These are phyloP conservation scores for Albifimbria verrucaria DNA, from an alignment of 2,329 filamentous ascomycete species.

Conservation along the genomic window DNA sequence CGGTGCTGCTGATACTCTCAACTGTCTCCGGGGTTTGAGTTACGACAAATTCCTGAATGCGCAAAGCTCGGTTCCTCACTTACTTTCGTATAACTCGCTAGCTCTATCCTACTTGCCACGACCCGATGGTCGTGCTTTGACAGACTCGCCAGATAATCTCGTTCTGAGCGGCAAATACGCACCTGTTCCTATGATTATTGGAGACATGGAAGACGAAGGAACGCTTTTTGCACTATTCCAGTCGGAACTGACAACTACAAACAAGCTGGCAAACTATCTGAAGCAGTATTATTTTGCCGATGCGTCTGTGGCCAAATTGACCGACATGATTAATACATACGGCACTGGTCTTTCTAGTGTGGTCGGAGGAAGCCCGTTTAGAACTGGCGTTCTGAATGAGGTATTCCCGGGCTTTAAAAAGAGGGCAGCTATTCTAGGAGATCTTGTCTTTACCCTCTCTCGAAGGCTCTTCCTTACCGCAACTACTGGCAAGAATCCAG, in stretches of 20 bases:
- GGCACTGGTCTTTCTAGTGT: slow-evolving; percentile 43
- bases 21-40: slow-evolving; percentile 52
- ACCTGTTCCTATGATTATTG: slow-evolving; percentile 59
- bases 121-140: slow-evolving; percentile 53
- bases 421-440: slow-evolving; percentile 60
- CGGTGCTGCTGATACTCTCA: slow-evolving; percentile 42
- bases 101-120: slow-evolving; percentile 60
- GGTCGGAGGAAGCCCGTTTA: slow-evolving; percentile 57
- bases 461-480: slow-evolving; percentile 41
- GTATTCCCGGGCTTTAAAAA: slow-evolving; percentile 65
- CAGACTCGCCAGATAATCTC: slow-evolving; percentile 50
- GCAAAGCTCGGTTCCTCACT: slow-evolving; percentile 53
- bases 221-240: slow-evolving; percentile 61
- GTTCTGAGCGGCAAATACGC: slow-evolving; percentile 47
- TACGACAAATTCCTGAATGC: slow-evolving; percentile 52
- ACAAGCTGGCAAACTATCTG: slow-evolving; percentile 52
- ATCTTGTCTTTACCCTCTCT: slow-evolving; percentile 50
- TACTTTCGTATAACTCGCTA: slow-evolving; percentile 55
- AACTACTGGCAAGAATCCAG: slow-evolving; percentile 34
- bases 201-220: slow-evolving; percentile 64
- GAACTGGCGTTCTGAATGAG: slow-evolving; percentile 54
- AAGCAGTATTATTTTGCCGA: slow-evolving; percentile 45
- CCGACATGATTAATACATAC: slow-evolving; percentile 51
- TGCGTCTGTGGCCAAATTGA: slow-evolving; percentile 35
- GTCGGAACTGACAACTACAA: slow-evolving; percentile 52